These are phyloP conservation scores for Cladophialophora exuberans DNA, from an alignment of 2,329 filamentous ascomycete species.

Conservation along the genomic window DNA sequence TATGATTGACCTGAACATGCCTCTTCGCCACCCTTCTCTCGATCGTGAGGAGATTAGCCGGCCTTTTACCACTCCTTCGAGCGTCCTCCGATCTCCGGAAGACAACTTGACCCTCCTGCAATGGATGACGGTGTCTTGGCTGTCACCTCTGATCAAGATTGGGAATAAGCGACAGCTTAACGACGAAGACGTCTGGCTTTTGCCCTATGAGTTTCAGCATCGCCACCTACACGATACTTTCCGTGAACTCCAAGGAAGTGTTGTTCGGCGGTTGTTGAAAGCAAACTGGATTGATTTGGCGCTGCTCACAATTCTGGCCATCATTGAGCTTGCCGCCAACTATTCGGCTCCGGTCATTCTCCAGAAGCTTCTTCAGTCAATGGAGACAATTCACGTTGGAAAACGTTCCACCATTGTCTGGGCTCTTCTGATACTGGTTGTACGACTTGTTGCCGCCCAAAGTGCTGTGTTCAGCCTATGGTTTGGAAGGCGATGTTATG, in stretches of 20 bases:
- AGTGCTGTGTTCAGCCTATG: constrained; percentile 71
- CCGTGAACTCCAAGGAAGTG: constrained; percentile 70
- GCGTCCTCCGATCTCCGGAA: constrained; percentile 71
- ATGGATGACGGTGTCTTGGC: constrained; percentile 85
- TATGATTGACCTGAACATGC: constrained; percentile 66
- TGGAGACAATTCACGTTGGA: constrained; percentile 58
- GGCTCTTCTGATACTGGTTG: constrained; percentile 62
- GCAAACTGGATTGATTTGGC: constrained; percentile 81
- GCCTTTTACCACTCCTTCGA: constrained; percentile 59
- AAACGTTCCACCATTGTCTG: constrained; percentile 66
- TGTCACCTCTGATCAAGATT: constrained; percentile 70
- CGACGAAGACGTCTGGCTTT: constrained; percentile 78
- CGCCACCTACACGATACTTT: constrained; percentile 73
- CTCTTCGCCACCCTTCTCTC: constrained; percentile 64
- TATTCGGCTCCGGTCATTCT: constrained; percentile 69
- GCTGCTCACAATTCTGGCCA: constrained; percentile 65
- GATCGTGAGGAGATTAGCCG: constrained; percentile 61
- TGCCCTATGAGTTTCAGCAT: constrained; percentile 83
- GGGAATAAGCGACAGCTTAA: constrained; percentile 69
- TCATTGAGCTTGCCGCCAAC: constrained; percentile 64
- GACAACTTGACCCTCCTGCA: constrained; percentile 79
- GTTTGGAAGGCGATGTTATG: constrained; percentile 83
- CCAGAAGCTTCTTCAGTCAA: constrained; percentile 70
- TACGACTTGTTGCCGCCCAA: constrained; percentile 66
- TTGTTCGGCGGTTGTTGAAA: constrained; percentile 68